phyloP scores from a whole-genome alignment of 2,329 filamentous ascomycete genomes.

The Cladosporium halotolerans region DNA sequence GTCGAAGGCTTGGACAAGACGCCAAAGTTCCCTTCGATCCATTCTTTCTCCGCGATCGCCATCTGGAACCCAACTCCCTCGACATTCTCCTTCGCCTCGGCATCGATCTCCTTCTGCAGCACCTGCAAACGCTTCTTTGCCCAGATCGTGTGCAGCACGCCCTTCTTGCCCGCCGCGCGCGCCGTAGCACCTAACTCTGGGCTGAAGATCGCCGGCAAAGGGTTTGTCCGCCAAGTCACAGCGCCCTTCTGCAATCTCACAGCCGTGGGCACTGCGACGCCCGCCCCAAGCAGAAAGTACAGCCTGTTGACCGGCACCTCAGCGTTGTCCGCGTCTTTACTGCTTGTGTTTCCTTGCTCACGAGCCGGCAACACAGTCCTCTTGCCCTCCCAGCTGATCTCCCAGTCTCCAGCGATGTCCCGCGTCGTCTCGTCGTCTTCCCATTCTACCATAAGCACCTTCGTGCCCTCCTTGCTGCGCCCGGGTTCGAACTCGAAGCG shows the following conservation, averaged over 20 bases:
- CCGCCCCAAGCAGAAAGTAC: slow-evolving; percentile 75
- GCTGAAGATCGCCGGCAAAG: slow-evolving; percentile 80
- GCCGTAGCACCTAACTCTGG: slow-evolving; percentile 64
- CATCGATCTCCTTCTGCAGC: slow-evolving; percentile 68
- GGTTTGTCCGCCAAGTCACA: slow-evolving; percentile 60
- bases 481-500: slow-evolving; percentile 82
- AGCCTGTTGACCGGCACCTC: slow-evolving; percentile 54
- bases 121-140: slow-evolving; percentile 73
- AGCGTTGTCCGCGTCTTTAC: slow-evolving; percentile 17
- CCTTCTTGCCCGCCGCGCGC: slow-evolving; percentile 63
- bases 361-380: slow-evolving; percentile 60
- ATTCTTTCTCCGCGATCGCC: slow-evolving; percentile 74
- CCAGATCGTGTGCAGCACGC: slow-evolving; percentile 85
- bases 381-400: slow-evolving; percentile 79
- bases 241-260: slow-evolving; percentile 53
- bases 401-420: slow-evolving; percentile 55
- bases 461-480: slow-evolving; percentile 68
- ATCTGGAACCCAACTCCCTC: slow-evolving; percentile 82
- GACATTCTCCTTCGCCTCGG: slow-evolving; percentile 64
- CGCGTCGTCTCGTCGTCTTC: slow-evolving; percentile 53
- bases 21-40: slow-evolving; percentile 79
- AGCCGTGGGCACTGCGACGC: slow-evolving; percentile 62
- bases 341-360: slow-evolving; percentile 39
- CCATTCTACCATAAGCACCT: slow-evolving; percentile 93
- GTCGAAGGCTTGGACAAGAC: slow-evolving; percentile 41